A percentile compares a stretch with the other conserved stretches of the same genome.
Conservation (phyloP, 2,329 filamentous ascomycete species). For the Arthrinium phaeospermum region DNA sequence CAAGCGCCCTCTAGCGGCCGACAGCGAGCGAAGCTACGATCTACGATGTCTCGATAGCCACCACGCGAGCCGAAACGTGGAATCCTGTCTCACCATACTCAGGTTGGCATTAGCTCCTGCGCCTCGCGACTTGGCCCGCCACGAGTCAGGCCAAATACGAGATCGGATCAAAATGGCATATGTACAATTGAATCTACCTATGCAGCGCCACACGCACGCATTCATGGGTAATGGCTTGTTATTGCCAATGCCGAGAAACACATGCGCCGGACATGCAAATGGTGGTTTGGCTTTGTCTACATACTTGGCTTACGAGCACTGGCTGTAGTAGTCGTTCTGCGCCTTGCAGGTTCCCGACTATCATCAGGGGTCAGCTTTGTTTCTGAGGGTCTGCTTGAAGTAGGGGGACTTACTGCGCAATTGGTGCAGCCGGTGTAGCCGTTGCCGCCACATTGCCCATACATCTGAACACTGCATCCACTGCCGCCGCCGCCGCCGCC, state of each 20-base stretch:
- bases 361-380: neutral
- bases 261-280: neutral
- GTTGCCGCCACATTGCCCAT: conserved; percentile 47
- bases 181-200: conserved; percentile 5
- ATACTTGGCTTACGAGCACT: neutral
- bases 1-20: neutral
- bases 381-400: neutral
- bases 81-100: neutral
- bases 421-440: conserved; percentile 49
- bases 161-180: neutral
- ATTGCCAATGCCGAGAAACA: neutral
- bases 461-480: conserved; percentile 42
- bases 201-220: neutral
- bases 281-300: neutral
- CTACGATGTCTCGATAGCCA: neutral
- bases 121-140: neutral
- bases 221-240: neutral
- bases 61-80: neutral
- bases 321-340: conserved; percentile 11
- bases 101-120: neutral
- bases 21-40: neutral
- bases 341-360: conserved; percentile 15
- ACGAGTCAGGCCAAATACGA: neutral
- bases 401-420: conserved; percentile 42
- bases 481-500: conserved; percentile 25